Base-by-base conservation (phyloP, 176 grass and related monocot species). In the Oryza officinalis region DNA sequence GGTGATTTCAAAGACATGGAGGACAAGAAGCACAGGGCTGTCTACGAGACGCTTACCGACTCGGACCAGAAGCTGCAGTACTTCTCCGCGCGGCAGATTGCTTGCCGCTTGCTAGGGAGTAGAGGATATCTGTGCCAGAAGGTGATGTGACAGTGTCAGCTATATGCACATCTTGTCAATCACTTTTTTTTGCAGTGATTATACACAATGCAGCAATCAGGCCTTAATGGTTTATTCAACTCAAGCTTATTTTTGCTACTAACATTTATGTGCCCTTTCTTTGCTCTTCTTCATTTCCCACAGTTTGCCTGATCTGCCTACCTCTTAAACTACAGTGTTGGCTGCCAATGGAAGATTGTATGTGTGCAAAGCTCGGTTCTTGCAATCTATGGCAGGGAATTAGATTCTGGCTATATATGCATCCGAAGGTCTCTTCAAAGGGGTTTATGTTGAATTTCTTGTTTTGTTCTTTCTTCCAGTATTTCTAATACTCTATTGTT, bases 331-430 rank as follows among this genome's bases (percentile, higher is more conserved):
- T 93, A 31, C 81, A 98, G 96, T 98, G 96, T 73, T 98, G 96
- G 96, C 73, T 98, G 67, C 86, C 96, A 28, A 84, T 79, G 68
- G 96, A 95, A 88, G 96, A 95, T 61, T 98, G 96, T 65, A 95
- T 93, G 92, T 98, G 96, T 77, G 44, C 92, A 54, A 91, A 80
- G 31, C 49, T 95, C 35, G 67, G 65, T 32, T 80, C 89, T 69
- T 86, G 85, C 65, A 65, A 77, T 68, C 80, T 95, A 52, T 93
- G 91, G 87, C 75, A 41, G 23, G 89, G 92, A 6, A 88, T 98
- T 75, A 90, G 71, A 71, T 98, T 98, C 76, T 98, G 96, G 96
- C 35, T 95, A 35, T 98, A 98, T 70, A 95, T 98, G 96, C 96
- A 98, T 69, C 96, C 96, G 77, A 98, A 95, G 92, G 96, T 98